Evolutionary conservation across 345 rosid species (phyloP), one percentile per base, ranked within the genome.

Genomic region (Brassica juncea): DNA sequence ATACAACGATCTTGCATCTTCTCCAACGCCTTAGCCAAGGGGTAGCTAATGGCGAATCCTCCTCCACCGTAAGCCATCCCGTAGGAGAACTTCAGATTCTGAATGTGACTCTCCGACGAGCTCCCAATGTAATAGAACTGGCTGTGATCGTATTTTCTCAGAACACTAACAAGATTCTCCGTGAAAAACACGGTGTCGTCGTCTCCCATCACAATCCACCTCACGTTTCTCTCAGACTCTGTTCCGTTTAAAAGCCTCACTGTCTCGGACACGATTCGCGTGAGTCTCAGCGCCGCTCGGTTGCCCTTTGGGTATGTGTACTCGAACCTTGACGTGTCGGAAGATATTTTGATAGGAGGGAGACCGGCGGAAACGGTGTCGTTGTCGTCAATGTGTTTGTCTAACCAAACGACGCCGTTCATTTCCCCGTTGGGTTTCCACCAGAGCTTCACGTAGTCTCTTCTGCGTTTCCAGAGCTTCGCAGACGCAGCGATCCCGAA

Each of bases 171-270:
- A 28, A 94, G 70, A 78, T 94, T 94, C 60, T 94, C 94, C 4
- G 89, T 42, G 42, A 86, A 77, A 59, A 90, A 92, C 16, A 90
- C 86, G 0, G 98, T 94, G 72, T 94, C 96, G 63, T 92, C 97
- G 15, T 92, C 98, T 37, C 97, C 96, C 96, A 92, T 89, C 35
- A 92, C 98, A 21, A 94, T 84, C 96, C 97, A 92, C 73, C 97
- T 81, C 82, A 87, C 87, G 31, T 77, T 77, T 52, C 27, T 21
- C 70, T 81, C 81, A 4, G 79, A 77, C 75, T 84, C 76, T 71
- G 86, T 82, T 72, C 79, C 79, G 64, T 82, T 61, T 1, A 86
- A 84, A 1, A 84, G 79, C 79, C 87, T 84, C 39, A 90, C 71
- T 1, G 90, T 89, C 74, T 94, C 94, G 1, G 96, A 86, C 2